phyloP scores from a whole-genome alignment of 1,284 basidiomycete species.

The Psilocybe mexicana region DNA sequence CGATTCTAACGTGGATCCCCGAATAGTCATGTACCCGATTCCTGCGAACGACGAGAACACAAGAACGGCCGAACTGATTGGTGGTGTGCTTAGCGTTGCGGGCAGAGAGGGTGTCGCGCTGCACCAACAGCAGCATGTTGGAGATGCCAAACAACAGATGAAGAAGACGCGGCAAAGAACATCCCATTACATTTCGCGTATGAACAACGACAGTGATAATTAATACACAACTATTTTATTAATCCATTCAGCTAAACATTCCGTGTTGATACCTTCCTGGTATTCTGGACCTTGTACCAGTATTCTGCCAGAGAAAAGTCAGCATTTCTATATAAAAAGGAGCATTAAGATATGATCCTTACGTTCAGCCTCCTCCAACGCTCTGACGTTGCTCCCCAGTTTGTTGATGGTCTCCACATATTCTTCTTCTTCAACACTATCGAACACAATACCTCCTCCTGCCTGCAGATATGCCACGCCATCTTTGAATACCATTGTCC shows the following conservation, averaged over 20 bases:
- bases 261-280: constrained; percentile 29
- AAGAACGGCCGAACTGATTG: constrained; percentile 87
- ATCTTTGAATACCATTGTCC: constrained; percentile 97
- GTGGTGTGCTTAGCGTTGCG: constrained; percentile 90
- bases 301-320: constrained; percentile 46
- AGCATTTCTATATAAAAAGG: constrained; percentile 11
- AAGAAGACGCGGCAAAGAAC: constrained; percentile 20
- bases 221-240: constrained; percentile 18
- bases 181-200: constrained; percentile 7
- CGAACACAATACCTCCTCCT: constrained; percentile 96
- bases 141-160: constrained; percentile 24
- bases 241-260: constrained; percentile 22
- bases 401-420: constrained; percentile 97
- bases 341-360: constrained; percentile 36
- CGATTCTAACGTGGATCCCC: constrained; percentile 95
- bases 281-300: constrained; percentile 56
- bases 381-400: constrained; percentile 83
- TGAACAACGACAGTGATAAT: constrained; percentile 4
- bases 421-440: constrained; percentile 97
- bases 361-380: constrained; percentile 91
- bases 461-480: constrained; percentile 93
- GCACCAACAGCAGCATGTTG: constrained; percentile 24
- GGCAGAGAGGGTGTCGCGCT: constrained; percentile 78
- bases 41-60: constrained; percentile 97
- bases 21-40: constrained; percentile 97